Conservation (phyloP, 2,329 filamentous ascomycete species). For the Verticillium klebahnii region DNA sequence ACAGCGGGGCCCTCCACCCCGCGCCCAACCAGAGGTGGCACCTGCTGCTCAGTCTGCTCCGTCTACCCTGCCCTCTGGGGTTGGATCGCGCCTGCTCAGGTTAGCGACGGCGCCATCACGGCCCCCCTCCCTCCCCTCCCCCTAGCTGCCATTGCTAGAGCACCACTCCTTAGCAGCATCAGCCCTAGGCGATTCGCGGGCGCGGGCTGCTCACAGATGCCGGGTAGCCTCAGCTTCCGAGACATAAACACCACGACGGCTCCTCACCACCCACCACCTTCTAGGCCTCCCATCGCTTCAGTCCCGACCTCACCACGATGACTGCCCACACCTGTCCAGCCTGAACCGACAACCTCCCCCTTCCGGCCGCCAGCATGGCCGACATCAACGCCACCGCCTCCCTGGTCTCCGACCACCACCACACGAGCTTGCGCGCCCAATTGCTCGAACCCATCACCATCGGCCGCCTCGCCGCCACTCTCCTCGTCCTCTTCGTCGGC, state of each 20-base stretch:
- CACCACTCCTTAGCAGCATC: background rate
- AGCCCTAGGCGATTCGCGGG: background rate
- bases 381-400: background rate
- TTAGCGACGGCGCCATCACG: too few species aligned
- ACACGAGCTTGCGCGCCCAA: slow-evolving; percentile 16
- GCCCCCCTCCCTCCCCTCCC: too few species aligned
- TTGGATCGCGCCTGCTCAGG: too few species aligned
- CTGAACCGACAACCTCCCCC: background rate
- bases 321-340: background rate
- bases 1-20: background rate
- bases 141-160: too few species aligned
- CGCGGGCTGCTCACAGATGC: background rate
- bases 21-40: background rate
- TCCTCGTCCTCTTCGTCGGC: slow-evolving; percentile 26
- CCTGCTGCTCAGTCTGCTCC: too few species aligned
- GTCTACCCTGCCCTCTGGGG: too few species aligned
- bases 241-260: background rate
- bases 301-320: background rate
- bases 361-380: background rate
- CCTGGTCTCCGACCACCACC: background rate
- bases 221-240: background rate
- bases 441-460: slow-evolving; percentile 24
- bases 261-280: background rate
- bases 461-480: slow-evolving; percentile 19
- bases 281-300: slow-evolving; percentile 1